These are phyloP conservation scores for Microcera coccophila DNA, from an alignment of 2,329 filamentous ascomycete genomes.

Conservation along the genomic window DNA sequence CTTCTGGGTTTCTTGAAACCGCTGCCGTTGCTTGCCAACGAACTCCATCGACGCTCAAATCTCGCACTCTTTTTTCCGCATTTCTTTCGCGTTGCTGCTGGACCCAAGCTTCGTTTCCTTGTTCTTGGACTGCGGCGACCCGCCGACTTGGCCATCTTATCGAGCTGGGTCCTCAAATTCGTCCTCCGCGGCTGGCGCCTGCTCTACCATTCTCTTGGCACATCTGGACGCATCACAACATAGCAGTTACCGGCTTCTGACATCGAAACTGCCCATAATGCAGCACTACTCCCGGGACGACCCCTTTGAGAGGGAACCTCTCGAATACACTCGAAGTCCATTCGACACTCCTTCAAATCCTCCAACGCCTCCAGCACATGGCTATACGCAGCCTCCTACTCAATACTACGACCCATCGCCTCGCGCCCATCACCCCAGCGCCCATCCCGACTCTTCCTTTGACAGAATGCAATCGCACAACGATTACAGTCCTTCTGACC, in stretches of 20 bases:
- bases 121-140: neutral
- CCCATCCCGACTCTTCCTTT: constrained; percentile 25
- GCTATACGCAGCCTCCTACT: constrained; percentile 16
- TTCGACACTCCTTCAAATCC: constrained; percentile 23
- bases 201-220: constrained; percentile 17
- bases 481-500: constrained; percentile 13
- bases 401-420: constrained; percentile 26
- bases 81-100: constrained; percentile 16
- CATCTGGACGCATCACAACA: too few species aligned
- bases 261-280: constrained; percentile 23
- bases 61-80: constrained; percentile 11
- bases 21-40: constrained; percentile 22
- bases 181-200: constrained; percentile 18
- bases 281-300: constrained; percentile 30
- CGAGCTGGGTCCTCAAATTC: constrained; percentile 5
- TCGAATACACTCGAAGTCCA: constrained; percentile 26
- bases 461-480: constrained; percentile 19
- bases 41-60: constrained; percentile 19
- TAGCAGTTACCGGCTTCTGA: neutral
- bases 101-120: constrained; percentile 1
- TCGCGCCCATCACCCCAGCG: constrained; percentile 18
- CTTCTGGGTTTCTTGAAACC: constrained; percentile 4
- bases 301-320: constrained; percentile 35
- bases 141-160: constrained; percentile 9
- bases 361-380: constrained; percentile 20